Evolutionary conservation across 495 filamentous ascomycete genomes (phyloP).

Genomic region (Chaetomium fimeti): DNA sequence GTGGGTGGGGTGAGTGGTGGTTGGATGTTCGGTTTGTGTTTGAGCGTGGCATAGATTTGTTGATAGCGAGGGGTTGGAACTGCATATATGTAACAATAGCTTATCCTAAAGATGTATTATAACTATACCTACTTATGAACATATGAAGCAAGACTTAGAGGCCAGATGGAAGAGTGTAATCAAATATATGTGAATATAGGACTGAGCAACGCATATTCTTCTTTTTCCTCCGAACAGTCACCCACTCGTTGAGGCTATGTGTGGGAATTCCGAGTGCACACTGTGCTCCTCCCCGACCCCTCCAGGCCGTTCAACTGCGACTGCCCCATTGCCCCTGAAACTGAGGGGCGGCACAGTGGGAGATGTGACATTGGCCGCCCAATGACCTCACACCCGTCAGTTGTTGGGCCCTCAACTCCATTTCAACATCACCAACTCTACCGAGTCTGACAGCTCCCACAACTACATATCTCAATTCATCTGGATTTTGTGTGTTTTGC

Average conservation of each 20-base stretch:
- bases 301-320: neutral
- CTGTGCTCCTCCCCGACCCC: neutral
- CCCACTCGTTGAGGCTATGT: neutral
- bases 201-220: no score
- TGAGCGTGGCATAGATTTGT: neutral
- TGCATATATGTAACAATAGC: neutral
- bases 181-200: no score
- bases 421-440: neutral
- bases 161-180: no score
- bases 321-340: slow-evolving; percentile 1
- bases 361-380: neutral
- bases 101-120: neutral
- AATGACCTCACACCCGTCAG: slow-evolving; percentile 16
- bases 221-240: no score
- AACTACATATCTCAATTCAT: neutral
- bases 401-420: neutral
- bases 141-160: no score
- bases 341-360: slow-evolving; percentile 12
- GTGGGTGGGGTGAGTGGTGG: neutral
- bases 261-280: neutral
- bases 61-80: neutral
- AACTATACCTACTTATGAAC: neutral
- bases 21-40: neutral
- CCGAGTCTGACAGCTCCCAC: neutral
- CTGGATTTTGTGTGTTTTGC: neutral